Evolutionary conservation across 768 basidiomycete genomes (phyloP), one percentile per base, ranked within the genome.

Genomic region (Antrodiella citrinella): DNA sequence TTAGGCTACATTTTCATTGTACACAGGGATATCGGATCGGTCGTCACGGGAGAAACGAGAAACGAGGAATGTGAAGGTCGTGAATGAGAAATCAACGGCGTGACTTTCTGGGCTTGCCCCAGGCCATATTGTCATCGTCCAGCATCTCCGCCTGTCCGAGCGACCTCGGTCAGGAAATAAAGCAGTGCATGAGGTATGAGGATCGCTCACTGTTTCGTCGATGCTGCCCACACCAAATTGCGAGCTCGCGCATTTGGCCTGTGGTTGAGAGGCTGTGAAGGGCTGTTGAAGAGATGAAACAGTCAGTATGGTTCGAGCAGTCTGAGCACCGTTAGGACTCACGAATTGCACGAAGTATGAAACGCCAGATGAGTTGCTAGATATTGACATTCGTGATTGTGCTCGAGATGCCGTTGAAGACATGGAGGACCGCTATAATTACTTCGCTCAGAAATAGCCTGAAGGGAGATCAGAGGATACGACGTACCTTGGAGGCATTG

Each of bases 41-140:
- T 18, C 9, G 23, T 10, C 26, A 20, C 25, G n/a, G 26, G 22
- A 7, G 26, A 48, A 30, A 45, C 44, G 45, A 26, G 7, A 4
- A 22, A 25, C n/a, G 4, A 40, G 48, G 9, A 20, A 22, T 19
- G 13, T 13, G 48, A 12, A 23, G 39, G 15, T 13, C 9, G 12
- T 22, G 20, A 3, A n/a, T 10, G 38, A 40, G 25, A 22, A 13
- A 19, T 30, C 47, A 26, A 26, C 39, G 44, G 4, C 19, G n/a
- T 11, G 11, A 22, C 20, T 35, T 53, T 11, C 43, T 19, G 26
- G 53, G 49, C 23, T 44, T n/a, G 25, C 53, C 50, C 53, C 53
- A 54, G 7, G 53, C 53, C 19, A 54, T 50, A 30, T 54, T 50
- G 26, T 54, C 50, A 21, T 54, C 41, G 21, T 51, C 50, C 13